Conservation (phyloP, 2,329 filamentous ascomycete species). For the Botryotinia calthae region DNA sequence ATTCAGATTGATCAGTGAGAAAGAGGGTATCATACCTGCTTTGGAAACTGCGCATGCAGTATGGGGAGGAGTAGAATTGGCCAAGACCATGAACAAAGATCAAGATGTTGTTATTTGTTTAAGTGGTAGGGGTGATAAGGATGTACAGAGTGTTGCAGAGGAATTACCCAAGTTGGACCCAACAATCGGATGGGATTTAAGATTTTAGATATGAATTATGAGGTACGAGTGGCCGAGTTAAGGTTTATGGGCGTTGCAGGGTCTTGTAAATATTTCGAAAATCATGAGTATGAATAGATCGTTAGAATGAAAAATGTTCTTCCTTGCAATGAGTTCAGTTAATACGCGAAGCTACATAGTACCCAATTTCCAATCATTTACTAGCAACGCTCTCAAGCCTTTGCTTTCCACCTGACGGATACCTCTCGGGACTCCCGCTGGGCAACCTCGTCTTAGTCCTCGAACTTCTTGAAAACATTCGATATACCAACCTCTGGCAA, state of each 20-base stretch:
- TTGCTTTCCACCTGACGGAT: slow-evolving; percentile 18
- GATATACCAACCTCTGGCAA: slow-evolving; percentile 12
- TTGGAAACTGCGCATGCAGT: slow-evolving; percentile 92
- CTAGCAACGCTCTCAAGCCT: slow-evolving; percentile 22
- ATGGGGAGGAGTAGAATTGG: slow-evolving; percentile 82
- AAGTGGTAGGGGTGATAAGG: slow-evolving; percentile 93
- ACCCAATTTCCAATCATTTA: not conserved
- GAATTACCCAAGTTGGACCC: slow-evolving; percentile 86
- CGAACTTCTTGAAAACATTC: slow-evolving; percentile 7
- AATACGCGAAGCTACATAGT: not conserved
- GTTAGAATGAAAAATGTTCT: not conserved
- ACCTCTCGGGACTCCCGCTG: slow-evolving; percentile 11
- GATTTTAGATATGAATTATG: slow-evolving; percentile 48
- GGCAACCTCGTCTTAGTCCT: slow-evolving; percentile 9
- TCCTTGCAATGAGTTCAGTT: not conserved
- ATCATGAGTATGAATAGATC: not conserved
- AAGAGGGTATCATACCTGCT: slow-evolving; percentile 96
- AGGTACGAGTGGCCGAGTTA: not conserved
- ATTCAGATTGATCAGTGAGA: slow-evolving; percentile 79
- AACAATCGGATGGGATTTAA: slow-evolving; percentile 73
- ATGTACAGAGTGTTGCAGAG: slow-evolving; percentile 96
- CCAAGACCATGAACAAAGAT: slow-evolving; percentile 86
- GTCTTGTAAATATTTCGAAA: slow-evolving; percentile 8
- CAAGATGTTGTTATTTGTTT: slow-evolving; percentile 92
- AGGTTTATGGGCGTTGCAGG: not conserved